These are phyloP conservation scores for Microthlaspi erraticum DNA, from an alignment of 345 rosid genomes.

Conservation along the genomic window DNA sequence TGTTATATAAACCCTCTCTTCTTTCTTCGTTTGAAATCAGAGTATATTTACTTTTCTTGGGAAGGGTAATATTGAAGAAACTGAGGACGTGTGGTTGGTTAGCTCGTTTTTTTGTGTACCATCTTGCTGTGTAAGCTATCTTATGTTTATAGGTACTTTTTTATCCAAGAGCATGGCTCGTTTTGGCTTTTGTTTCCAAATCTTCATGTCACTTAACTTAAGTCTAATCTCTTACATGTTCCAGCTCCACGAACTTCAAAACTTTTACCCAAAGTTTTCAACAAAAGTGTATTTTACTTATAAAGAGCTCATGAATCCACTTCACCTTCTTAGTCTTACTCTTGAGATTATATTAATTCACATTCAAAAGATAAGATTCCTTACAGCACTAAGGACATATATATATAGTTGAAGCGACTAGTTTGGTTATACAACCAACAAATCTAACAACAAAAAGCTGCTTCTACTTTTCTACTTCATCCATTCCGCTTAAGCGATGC, in stretches of 20 bases:
- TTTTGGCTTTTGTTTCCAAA: background rate
- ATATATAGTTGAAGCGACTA: no score
- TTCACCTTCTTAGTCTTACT: no score
- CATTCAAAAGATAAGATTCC: no score
- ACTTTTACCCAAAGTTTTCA: no score
- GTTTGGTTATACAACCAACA: background rate
- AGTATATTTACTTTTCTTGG: background rate
- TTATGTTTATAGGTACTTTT: background rate
- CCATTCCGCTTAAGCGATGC: no score
- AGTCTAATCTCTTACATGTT: no score
- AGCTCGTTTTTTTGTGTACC: conserved; percentile 35
- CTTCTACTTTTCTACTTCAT: background rate
- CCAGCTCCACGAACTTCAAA: no score
- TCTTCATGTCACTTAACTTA: no score
- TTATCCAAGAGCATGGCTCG: conserved; percentile 1
- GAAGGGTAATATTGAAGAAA: conserved; percentile 15
- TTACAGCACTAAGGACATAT: no score
- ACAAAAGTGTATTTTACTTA: no score
- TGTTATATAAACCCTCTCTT: conserved; percentile 20
- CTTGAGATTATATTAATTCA: no score
- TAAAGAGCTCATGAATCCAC: no score
- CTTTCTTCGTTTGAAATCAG: conserved; percentile 4
- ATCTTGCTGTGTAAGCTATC: conserved; percentile 20
- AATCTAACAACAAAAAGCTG: background rate
- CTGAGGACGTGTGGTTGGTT: conserved; percentile 12